A percentile compares a stretch with the other conserved stretches of the same genome.
phyloP scores from a whole-genome alignment of 2,329 filamentous ascomycete genomes.

The Hypoxylon sp. region DNA sequence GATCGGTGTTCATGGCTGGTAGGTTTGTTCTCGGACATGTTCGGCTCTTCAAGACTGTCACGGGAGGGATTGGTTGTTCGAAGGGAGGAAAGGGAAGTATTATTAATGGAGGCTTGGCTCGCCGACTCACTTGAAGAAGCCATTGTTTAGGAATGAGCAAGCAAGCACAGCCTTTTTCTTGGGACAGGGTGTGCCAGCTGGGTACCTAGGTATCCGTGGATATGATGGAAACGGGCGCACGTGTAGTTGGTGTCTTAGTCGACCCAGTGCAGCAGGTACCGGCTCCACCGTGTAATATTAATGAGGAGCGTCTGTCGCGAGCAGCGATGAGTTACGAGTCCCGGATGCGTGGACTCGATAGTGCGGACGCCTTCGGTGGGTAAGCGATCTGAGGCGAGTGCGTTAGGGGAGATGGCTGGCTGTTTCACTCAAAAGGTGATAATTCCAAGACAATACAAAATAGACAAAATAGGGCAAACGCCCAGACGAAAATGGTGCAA shows the following conservation, averaged over 20 bases:
- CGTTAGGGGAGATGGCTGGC: constrained; percentile 18
- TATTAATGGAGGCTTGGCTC: constrained; percentile 41
- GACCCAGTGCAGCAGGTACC: constrained; percentile 25
- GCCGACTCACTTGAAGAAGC: constrained; percentile 44
- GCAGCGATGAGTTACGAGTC: constrained; percentile 40
- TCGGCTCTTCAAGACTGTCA: constrained; percentile 23
- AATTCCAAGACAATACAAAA: constrained; percentile 34
- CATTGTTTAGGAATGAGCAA: constrained; percentile 33
- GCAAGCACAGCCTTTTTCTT: constrained; percentile 38
- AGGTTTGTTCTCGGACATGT: constrained; percentile 13
- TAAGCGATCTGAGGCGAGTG: constrained; percentile 26
- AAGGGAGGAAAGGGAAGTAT: constrained; percentile 37
- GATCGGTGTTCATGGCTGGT: constrained; percentile 17
- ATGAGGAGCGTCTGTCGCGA: constrained; percentile 27
- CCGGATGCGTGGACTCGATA: constrained; percentile 43
- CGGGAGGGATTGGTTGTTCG: constrained; percentile 11
- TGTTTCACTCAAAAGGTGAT: constrained; percentile 32
- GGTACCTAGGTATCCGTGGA: constrained; percentile 42
- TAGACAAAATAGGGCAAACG: constrained; percentile 13
- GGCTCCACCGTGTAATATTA: constrained; percentile 44
- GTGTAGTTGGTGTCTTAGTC: constrained; percentile 32
- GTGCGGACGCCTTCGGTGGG: constrained; percentile 42
- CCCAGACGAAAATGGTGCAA: constrained; percentile 25
- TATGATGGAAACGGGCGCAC: constrained; percentile 37
- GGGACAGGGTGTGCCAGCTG: constrained; percentile 24